Evolutionary conservation across 345 rosid species (phyloP).

Genomic region (Aegle marmelos): DNA sequence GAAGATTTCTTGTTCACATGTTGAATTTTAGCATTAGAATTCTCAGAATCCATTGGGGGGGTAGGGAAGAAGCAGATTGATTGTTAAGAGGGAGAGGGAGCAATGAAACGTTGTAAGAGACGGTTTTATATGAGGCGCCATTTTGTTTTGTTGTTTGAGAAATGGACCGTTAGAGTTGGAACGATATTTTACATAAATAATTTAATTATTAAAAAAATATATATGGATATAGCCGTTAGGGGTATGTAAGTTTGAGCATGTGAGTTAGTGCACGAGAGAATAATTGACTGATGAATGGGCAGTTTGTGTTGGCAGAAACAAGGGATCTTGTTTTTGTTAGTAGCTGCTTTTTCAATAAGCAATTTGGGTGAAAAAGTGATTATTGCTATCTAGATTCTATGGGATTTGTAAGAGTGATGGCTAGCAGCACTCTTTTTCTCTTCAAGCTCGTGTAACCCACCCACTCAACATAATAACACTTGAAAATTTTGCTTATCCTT

Average conservation of each 20-base stretch:
- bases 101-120: neutral
- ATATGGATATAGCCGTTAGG: slow-evolving; percentile 48
- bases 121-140: neutral
- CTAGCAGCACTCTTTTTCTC: neutral
- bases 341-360: neutral
- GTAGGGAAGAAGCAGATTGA: neutral
- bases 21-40: slow-evolving; percentile 34
- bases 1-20: slow-evolving; percentile 75
- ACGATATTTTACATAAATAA: slow-evolving; percentile 5
- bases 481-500: neutral
- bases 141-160: slow-evolving; percentile 22
- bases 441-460: neutral
- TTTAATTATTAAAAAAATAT: slow-evolving; percentile 10
- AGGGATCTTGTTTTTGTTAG: neutral
- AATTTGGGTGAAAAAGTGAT: neutral
- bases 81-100: slow-evolving; percentile 1
- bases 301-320: neutral
- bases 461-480: neutral
- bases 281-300: neutral
- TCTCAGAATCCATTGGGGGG: slow-evolving; percentile 6
- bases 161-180: slow-evolving; percentile 60
- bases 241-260: slow-evolving; percentile 10
- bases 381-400: neutral
- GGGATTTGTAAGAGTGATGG: neutral
- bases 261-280: slow-evolving; percentile 4